Conservation (phyloP, 148 eudicot genomes). For the Rheum nobile region DNA sequence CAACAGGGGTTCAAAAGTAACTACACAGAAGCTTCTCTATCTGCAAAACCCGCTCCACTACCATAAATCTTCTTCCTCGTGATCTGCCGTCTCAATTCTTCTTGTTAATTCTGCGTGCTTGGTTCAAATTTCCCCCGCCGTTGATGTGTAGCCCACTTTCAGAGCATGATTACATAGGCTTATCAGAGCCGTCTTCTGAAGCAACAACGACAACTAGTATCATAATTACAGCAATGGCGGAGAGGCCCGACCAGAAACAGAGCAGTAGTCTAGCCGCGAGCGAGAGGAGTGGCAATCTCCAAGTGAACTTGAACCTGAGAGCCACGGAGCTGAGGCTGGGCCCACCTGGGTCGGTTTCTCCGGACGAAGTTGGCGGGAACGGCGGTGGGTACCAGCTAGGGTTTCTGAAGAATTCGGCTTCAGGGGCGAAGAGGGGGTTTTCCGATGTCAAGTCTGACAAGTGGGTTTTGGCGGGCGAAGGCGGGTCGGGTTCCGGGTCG, state of each 20-base stretch:
- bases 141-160: neutral
- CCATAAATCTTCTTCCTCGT: neutral
- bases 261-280: neutral
- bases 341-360: neutral
- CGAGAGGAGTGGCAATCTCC: neutral
- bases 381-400: neutral
- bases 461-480: neutral
- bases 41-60: neutral
- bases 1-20: neutral
- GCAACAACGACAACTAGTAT: neutral
- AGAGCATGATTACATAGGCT: neutral
- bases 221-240: neutral
- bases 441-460: neutral
- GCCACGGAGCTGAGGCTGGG: conserved; percentile 3
- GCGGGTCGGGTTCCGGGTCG: neutral
- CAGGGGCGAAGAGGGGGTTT: conserved; percentile 29
- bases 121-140: neutral
- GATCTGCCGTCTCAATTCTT: neutral
- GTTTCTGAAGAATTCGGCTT: conserved; percentile 11
- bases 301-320: neutral
- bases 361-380: neutral
- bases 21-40: neutral
- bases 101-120: neutral
- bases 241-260: neutral
- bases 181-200: neutral